Percentiles rank a stretch among this genome's conserved stretches.
phyloP scores from a whole-genome alignment of 768 basidiomycete species.

The Pleurotus sapidus region DNA sequence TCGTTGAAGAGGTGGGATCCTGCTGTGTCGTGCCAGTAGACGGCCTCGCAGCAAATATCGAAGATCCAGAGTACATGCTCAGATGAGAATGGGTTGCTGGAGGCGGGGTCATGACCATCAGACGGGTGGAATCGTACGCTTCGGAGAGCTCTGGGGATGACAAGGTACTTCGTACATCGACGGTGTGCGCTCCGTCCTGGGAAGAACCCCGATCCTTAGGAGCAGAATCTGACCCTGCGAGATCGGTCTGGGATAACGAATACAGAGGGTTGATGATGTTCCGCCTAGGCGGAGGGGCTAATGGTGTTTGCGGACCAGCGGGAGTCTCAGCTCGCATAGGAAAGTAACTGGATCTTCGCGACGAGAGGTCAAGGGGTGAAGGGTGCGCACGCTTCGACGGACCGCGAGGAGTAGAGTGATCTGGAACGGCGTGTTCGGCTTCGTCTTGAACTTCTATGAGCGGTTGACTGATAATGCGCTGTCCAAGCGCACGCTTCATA shows the following conservation, averaged over 20 bases:
- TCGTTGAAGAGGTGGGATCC: constrained; percentile 5
- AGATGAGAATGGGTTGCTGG: constrained; percentile 27
- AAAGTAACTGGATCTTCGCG: constrained; percentile 40
- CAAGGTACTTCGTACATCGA: constrained; percentile 40
- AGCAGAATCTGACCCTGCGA: constrained; percentile 20
- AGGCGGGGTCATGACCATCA: constrained; percentile 40
- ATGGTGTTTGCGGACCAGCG: constrained; percentile 51
- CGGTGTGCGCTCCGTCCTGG: constrained; percentile 13
- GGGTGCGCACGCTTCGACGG: constrained; percentile 19
- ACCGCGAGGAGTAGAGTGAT: constrained; percentile 13
- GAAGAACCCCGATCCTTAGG: background rate
- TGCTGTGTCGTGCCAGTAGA: constrained; percentile 14
- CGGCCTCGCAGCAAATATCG: constrained; percentile 15
- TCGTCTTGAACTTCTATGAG: constrained; percentile 14
- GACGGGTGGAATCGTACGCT: constrained; percentile 29
- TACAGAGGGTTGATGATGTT: constrained; percentile 44
- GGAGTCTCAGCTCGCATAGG: constrained; percentile 67
- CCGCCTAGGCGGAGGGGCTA: constrained; percentile 65
- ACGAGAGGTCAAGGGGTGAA: constrained; percentile 15
- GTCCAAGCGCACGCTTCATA: constrained; percentile 33
- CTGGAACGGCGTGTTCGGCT: constrained; percentile 14
- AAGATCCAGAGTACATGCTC: constrained; percentile 26
- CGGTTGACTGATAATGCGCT: constrained; percentile 41
- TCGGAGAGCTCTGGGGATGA: constrained; percentile 56
- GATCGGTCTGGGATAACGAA: constrained; percentile 58